Evolutionary conservation across 164 flowering plant species (phyloP).

Genomic region (Aristolochia contorta): DNA sequence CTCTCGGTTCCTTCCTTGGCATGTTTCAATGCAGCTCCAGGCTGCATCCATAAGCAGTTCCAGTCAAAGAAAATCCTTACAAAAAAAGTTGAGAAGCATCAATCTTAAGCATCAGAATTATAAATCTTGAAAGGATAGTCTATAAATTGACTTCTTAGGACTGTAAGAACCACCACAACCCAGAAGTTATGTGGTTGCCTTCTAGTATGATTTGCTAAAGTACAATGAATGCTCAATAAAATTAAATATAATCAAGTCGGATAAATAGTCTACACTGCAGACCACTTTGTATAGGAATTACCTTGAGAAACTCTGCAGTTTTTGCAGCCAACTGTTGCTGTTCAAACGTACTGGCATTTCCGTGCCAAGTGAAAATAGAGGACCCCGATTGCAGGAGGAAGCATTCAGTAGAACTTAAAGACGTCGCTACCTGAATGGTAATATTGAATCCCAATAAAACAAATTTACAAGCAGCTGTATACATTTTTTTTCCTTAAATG

Average conservation of each 20-base stretch:
- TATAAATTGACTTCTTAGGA: too few relatives aligned
- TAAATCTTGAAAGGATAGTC: too few relatives aligned
- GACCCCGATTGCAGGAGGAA: slow-evolving; percentile 92
- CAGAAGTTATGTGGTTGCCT: too few relatives aligned
- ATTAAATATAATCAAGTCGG: too few relatives aligned
- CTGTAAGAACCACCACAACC: too few relatives aligned
- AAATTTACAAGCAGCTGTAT: too few relatives aligned
- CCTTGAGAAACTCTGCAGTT: slow-evolving; percentile 93
- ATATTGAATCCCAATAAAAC: too few relatives aligned
- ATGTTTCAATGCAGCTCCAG: slow-evolving; percentile 77
- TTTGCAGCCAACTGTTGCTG: slow-evolving; percentile 87
- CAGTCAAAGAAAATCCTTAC: slow-evolving; percentile 1
- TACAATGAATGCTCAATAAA: too few relatives aligned
- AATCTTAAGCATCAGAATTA: too few relatives aligned
- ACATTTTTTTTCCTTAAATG: too few relatives aligned
- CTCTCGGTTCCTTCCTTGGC: slow-evolving; percentile 98
- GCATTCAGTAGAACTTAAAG: slow-evolving; percentile 79
- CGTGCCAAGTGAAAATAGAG: slow-evolving; percentile 85
- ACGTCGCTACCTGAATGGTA: slow-evolving; percentile 59
- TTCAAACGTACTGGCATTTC: slow-evolving; percentile 75
- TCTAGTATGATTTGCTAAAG: too few relatives aligned
- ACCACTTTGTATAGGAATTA: slow-evolving; percentile 8
- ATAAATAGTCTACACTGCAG: background rate
- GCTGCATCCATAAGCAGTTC: slow-evolving; percentile 37
- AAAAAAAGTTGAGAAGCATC: too few relatives aligned